Evolutionary conservation across 495 filamentous ascomycete species (phyloP).

Genomic region (Aspergillus affinis): DNA sequence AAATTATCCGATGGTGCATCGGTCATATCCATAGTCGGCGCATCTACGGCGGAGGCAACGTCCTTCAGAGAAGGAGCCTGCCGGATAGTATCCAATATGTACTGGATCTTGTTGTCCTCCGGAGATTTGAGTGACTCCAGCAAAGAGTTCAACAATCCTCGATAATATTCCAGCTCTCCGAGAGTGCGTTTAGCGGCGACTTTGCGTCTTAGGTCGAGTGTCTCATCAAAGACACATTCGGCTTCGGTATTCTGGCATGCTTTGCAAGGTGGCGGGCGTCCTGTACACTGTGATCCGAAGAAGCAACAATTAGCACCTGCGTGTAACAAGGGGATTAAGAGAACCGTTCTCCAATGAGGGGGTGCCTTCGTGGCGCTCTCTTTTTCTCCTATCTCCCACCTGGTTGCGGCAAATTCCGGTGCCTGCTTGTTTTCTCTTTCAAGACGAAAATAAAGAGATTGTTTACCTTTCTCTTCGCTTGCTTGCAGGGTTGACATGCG

Average conservation of each 20-base stretch:
- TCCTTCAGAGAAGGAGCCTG: conserved; percentile 23
- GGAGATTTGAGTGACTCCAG: conserved; percentile 29
- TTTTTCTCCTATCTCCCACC: neutral
- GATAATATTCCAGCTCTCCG: conserved; percentile 36
- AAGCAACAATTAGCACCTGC: conserved; percentile 4
- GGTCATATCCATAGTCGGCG: conserved; percentile 17
- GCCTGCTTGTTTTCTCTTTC: neutral
- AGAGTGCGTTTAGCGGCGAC: conserved; percentile 39
- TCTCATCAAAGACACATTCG: conserved; percentile 42
- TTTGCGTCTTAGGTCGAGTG: conserved; percentile 41
- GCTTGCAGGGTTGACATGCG: conserved; percentile 41
- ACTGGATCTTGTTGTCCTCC: conserved; percentile 22
- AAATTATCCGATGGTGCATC: conserved; percentile 20
- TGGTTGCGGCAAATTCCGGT: too few species aligned
- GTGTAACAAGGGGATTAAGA: neutral
- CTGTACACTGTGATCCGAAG: conserved; percentile 36
- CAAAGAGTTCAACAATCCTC: conserved; percentile 31
- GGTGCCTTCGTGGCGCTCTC: neutral
- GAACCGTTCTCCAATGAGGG: too few species aligned
- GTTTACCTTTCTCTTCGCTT: conserved; percentile 43
- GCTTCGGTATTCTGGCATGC: conserved; percentile 32
- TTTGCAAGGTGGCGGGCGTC: conserved; percentile 38
- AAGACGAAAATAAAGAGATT: neutral
- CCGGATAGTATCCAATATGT: conserved; percentile 30
- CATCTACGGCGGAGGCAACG: conserved; percentile 26